These are phyloP conservation scores for Arctostaphylos glauca DNA, from an alignment of 148 eudicot species.

Conservation along the genomic window DNA sequence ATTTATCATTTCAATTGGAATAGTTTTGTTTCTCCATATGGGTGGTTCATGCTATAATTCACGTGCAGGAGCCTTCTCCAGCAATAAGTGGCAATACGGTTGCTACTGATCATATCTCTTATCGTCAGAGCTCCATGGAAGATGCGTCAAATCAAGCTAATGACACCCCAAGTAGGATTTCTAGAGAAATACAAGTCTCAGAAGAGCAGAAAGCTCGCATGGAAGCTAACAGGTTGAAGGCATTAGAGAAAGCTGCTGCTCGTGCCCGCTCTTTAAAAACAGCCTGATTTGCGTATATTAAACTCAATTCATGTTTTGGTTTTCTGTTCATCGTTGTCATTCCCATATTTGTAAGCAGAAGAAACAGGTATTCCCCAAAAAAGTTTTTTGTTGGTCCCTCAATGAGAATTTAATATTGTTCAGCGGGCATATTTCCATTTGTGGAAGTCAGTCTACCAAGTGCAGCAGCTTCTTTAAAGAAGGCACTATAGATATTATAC, in stretches of 20 bases:
- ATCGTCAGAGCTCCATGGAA: slow-evolving; percentile 15
- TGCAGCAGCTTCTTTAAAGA: too few relatives aligned
- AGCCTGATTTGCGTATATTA: slow-evolving; percentile 28
- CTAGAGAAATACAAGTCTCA: slow-evolving; percentile 31
- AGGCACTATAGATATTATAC: too few relatives aligned
- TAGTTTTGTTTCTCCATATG: neutral
- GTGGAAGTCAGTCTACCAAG: too few relatives aligned
- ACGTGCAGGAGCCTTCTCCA: slow-evolving; percentile 37
- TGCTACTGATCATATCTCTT: slow-evolving; percentile 19
- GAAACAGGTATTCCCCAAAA: neutral
- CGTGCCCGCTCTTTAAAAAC: slow-evolving; percentile 31
- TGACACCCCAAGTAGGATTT: slow-evolving; percentile 12
- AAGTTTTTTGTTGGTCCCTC: slow-evolving; percentile 1
- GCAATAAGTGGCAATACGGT: slow-evolving; percentile 17
- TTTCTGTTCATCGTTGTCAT: neutral
- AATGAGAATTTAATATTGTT: neutral
- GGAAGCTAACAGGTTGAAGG: slow-evolving; percentile 64
- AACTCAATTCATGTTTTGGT: neutral
- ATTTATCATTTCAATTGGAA: neutral
- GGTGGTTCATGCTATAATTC: neutral
- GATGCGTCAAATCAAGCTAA: slow-evolving; percentile 23
- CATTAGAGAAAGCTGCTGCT: slow-evolving; percentile 63
- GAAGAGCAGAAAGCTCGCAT: slow-evolving; percentile 57
- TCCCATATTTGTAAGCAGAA: neutral
- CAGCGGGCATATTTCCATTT: neutral